Percentiles rank a stretch among this genome's conserved stretches.
phyloP scores from a whole-genome alignment of 2,329 filamentous ascomycete species.

The Cadophora gregata region DNA sequence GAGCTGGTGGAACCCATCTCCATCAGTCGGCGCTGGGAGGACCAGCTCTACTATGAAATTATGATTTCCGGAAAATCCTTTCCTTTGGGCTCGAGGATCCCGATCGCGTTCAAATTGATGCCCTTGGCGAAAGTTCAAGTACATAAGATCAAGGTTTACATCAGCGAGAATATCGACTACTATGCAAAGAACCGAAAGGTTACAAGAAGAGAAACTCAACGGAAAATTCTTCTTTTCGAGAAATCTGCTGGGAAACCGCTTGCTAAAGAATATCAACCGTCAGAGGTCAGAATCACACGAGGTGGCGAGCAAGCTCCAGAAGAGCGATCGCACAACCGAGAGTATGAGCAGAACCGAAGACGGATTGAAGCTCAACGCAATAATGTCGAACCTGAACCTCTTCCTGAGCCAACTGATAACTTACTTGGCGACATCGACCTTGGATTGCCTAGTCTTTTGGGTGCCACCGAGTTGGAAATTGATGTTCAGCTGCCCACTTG shows the following conservation, averaged over 20 bases:
- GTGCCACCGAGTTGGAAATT: conserved; percentile 78
- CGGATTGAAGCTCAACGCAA: conserved; percentile 60
- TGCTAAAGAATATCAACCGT: conserved; percentile 68
- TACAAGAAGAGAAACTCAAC: conserved; percentile 68
- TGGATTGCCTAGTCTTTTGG: conserved; percentile 58
- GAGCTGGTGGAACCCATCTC: conserved; percentile 78
- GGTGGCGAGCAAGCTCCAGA: conserved; percentile 71
- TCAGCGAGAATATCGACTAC: conserved; percentile 76
- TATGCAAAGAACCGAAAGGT: conserved; percentile 71
- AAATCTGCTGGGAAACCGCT: conserved; percentile 70
- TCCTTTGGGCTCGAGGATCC: conserved; percentile 72
- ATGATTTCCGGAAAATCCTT: conserved; percentile 81
- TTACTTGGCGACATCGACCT: conserved; percentile 66
- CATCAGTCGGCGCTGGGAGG: conserved; percentile 77
- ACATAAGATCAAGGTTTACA: conserved; percentile 74
- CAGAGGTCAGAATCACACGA: conserved; percentile 67
- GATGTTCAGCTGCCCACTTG: conserved; percentile 76
- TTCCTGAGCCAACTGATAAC: conserved; percentile 55
- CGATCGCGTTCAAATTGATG: conserved; percentile 77
- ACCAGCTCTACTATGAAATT: conserved; percentile 78
- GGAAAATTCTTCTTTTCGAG: conserved; percentile 73
- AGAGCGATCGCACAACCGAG: conserved; percentile 38
- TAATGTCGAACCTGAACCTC: conserved; percentile 50
- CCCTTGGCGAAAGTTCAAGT: conserved; percentile 77
- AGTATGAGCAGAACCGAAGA: conserved; percentile 43